phyloP scores from a whole-genome alignment of 495 filamentous ascomycete species.

The Lophium mytilinum region DNA sequence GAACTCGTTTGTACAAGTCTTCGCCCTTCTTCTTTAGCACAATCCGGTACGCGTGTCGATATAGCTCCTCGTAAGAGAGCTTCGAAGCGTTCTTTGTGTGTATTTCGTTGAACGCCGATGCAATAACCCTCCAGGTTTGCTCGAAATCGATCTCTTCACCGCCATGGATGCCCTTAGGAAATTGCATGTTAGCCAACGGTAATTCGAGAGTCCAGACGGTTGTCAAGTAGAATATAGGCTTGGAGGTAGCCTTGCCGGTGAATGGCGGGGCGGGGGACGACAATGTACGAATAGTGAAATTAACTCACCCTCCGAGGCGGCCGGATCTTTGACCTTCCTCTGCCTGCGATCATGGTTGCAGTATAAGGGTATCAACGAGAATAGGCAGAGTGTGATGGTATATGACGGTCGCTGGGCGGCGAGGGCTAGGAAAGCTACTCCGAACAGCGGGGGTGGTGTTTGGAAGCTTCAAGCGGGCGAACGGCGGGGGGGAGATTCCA shows the following conservation, averaged over 20 bases:
- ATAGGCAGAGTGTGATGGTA: too few species aligned
- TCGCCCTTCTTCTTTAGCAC: conserved; percentile 81
- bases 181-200: background rate
- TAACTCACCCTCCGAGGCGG: conserved; percentile 58
- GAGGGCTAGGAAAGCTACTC: too few species aligned
- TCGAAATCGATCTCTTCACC: conserved; percentile 65
- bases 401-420: too few species aligned
- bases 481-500: too few species aligned
- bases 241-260: background rate
- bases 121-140: conserved; percentile 67
- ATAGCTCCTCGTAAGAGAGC: conserved; percentile 91
- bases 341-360: conserved; percentile 51
- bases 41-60: conserved; percentile 94
- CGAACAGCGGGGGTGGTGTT: too few species aligned
- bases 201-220: background rate
- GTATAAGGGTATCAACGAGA: background rate
- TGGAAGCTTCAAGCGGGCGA: too few species aligned
- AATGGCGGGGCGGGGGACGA: background rate
- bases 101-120: conserved; percentile 70
- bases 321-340: conserved; percentile 61
- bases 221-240: background rate
- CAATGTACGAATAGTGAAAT: conserved; percentile 26
- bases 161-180: conserved; percentile 42
- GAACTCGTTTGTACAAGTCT: conserved; percentile 71
- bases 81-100: conserved; percentile 84